Percentiles rank a stretch among this genome's conserved stretches.
These are phyloP conservation scores for Termitomyces sp. DNA, from an alignment of 768 basidiomycete genomes.

Conservation along the genomic window DNA sequence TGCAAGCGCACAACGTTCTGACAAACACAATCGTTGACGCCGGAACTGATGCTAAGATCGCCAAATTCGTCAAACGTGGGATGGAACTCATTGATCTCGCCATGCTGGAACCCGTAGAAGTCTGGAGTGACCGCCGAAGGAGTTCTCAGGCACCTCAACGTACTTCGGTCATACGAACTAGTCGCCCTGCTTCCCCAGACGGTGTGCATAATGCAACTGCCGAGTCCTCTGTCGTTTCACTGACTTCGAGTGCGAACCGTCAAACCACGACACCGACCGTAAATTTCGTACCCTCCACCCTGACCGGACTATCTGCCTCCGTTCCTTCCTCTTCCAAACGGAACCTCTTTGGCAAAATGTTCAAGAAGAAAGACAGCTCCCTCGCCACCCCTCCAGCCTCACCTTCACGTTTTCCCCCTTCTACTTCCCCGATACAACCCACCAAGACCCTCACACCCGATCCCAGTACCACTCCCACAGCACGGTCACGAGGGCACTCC, in stretches of 20 bases:
- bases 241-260: conserved; percentile 5
- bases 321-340: conserved; percentile 27
- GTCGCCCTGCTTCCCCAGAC: conserved; percentile 19
- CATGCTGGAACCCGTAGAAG: conserved; percentile 75
- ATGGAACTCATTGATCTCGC: conserved; percentile 76
- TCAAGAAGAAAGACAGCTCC: conserved; percentile 40
- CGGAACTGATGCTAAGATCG: conserved; percentile 82
- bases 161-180: conserved; percentile 14
- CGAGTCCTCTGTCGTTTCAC: conserved; percentile 15
- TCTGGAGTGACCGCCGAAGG: conserved; percentile 42
- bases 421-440: conserved; percentile 6
- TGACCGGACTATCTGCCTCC: conserved; percentile 1
- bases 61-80: conserved; percentile 66
- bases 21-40: conserved; percentile 84
- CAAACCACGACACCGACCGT: conserved; percentile 10
- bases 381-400: conserved; percentile 17
- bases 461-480: conserved; percentile 9
- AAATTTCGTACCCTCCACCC: not conserved
- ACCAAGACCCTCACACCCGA: conserved; percentile 6
- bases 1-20: conserved; percentile 84
- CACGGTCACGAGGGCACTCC: conserved; percentile 9
- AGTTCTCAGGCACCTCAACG: not conserved
- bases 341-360: conserved; percentile 68
- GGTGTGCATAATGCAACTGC: conserved; percentile 9
- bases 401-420: conserved; percentile 18